These are phyloP conservation scores for Cucumis melo DNA, from an alignment of 306 rosid species.

Conservation along the genomic window DNA sequence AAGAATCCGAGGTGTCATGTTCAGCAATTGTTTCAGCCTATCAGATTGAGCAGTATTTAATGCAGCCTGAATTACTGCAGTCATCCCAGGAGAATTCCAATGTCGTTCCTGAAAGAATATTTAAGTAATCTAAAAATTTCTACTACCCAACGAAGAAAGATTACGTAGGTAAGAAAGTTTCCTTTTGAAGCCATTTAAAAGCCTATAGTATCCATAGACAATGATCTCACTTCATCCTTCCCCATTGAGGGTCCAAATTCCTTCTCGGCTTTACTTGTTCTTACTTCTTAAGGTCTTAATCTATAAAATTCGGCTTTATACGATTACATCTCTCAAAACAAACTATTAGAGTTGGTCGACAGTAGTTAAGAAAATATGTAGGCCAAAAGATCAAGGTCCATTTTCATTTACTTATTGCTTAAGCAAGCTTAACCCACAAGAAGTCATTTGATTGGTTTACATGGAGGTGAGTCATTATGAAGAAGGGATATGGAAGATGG, in stretches of 20 bases:
- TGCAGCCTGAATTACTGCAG: slow-evolving; percentile 45
- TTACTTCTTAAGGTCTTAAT: neutral
- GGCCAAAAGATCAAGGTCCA: too few species aligned
- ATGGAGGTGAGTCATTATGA: too few species aligned
- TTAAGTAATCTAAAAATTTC: slow-evolving; percentile 9
- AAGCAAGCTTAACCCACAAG: too few species aligned
- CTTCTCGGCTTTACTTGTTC: neutral
- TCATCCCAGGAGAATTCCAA: slow-evolving; percentile 86
- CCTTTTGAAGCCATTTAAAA: neutral
- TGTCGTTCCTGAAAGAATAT: slow-evolving; percentile 68
- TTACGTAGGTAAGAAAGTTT: neutral
- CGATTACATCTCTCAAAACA: neutral
- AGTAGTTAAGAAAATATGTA: neutral
- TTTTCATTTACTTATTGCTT: too few species aligned
- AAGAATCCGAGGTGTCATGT: slow-evolving; percentile 52
- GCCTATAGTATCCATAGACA: neutral
- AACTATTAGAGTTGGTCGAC: neutral
- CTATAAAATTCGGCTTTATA: neutral
- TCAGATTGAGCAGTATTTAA: slow-evolving; percentile 59
- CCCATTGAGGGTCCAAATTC: neutral
- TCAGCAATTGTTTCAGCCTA: slow-evolving; percentile 61
- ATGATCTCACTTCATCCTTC: neutral
- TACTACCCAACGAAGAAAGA: neutral
- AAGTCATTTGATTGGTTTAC: too few species aligned
- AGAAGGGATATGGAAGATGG: too few species aligned